Evolutionary conservation across 495 filamentous ascomycete genomes (phyloP).

Genomic region (Penicillium angulare): DNA sequence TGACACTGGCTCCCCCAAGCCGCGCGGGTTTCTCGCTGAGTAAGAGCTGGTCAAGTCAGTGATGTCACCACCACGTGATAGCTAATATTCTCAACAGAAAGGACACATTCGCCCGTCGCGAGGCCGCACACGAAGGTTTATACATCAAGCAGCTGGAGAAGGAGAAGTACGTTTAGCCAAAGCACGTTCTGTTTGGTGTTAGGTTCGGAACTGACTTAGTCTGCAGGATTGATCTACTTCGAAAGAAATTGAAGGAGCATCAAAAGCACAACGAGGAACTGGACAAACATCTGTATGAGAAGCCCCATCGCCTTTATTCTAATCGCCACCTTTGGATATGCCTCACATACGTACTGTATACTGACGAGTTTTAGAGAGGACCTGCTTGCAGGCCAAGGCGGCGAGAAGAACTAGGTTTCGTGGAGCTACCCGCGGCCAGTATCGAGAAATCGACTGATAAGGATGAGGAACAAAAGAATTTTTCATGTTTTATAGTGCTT

Average conservation of each 20-base stretch:
- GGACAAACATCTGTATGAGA: constrained; percentile 71
- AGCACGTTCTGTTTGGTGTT: neutral
- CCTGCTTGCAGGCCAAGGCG: constrained; percentile 63
- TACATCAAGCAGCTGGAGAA: constrained; percentile 74
- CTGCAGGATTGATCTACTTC: constrained; percentile 55
- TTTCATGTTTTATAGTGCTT: neutral
- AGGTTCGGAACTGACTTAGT: neutral
- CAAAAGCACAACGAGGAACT: constrained; percentile 73
- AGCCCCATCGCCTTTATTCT: too few species aligned
- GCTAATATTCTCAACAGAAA: constrained; percentile 41
- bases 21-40: constrained; percentile 41
- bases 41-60: constrained; percentile 23
- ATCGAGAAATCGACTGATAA: neutral
- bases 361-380: constrained; percentile 54
- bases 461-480: neutral
- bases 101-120: constrained; percentile 82
- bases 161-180: constrained; percentile 69
- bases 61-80: constrained; percentile 21
- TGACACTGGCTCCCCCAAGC: constrained; percentile 58
- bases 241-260: constrained; percentile 70
- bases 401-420: constrained; percentile 63
- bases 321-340: neutral
- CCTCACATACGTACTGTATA: too few species aligned
- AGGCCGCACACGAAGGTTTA: constrained; percentile 75
- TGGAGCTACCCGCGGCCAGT: neutral